Evolutionary conservation across 495 filamentous ascomycete genomes (phyloP).

Genomic region (Neurospora hispaniola): DNA sequence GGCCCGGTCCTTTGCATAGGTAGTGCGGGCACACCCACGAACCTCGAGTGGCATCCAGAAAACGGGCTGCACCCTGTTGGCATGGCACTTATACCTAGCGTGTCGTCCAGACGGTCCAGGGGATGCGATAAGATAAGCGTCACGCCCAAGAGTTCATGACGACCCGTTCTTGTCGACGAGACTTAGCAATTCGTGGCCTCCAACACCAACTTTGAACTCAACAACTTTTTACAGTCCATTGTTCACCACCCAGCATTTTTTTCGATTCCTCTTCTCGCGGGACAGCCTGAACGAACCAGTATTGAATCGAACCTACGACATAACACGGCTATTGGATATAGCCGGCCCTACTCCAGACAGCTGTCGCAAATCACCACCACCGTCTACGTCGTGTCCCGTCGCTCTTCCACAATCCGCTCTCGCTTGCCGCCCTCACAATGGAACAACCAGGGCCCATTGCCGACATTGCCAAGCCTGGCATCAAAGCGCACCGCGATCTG

Average conservation of each 20-base stretch:
- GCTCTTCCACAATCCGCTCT: neutral
- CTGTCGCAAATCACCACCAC: neutral
- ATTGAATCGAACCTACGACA: neutral
- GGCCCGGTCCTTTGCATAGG: too few relatives aligned
- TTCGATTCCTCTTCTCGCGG: neutral
- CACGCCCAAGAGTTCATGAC: neutral
- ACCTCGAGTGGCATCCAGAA: too few relatives aligned
- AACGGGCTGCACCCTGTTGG: neutral
- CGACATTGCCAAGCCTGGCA: conserved; percentile 49
- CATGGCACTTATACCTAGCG: neutral
- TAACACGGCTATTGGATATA: neutral
- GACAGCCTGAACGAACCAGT: neutral
- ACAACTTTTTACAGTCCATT: neutral
- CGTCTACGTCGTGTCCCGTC: neutral
- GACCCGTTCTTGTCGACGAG: neutral
- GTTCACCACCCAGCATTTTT: neutral
- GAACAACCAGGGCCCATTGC: conserved; percentile 22
- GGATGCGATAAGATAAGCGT: neutral
- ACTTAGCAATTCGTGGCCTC: neutral
- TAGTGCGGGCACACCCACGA: too few relatives aligned
- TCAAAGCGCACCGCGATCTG: conserved; percentile 49
- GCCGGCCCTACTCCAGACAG: neutral
- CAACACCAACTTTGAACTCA: neutral
- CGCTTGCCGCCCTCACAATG: conserved; percentile 8
- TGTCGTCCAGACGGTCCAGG: neutral